Conservation (phyloP, 208 protist genomes). For the Angomonas ambiguus region DNA sequence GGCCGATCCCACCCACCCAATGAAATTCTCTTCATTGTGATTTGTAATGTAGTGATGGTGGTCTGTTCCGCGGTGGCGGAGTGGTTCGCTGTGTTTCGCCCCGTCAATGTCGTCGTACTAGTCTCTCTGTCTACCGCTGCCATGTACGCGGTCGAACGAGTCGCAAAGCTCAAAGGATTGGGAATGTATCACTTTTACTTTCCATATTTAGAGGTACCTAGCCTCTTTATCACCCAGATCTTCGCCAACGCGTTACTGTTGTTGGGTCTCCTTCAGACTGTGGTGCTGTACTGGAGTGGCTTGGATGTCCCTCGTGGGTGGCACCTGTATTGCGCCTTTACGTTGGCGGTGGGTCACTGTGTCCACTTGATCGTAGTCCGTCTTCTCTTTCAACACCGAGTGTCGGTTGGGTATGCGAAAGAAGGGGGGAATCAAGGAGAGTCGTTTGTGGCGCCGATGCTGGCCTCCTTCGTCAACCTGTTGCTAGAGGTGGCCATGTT, state of each 20-base stretch:
- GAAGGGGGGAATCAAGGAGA: neutral
- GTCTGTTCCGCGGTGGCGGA: slow-evolving; percentile 35
- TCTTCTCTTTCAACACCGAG: slow-evolving; percentile 17
- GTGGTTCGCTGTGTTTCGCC: slow-evolving; percentile 26
- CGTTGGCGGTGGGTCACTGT: slow-evolving; percentile 38
- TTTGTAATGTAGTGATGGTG: slow-evolving; percentile 31
- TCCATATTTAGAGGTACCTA: slow-evolving; percentile 21
- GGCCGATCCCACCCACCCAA: neutral
- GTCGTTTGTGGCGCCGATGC: neutral
- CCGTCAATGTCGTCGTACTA: slow-evolving; percentile 25
- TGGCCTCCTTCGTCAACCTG: neutral
- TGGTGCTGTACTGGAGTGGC: slow-evolving; percentile 21
- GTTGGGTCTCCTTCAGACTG: slow-evolving; percentile 17
- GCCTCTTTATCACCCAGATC: slow-evolving; percentile 38
- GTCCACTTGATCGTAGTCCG: slow-evolving; percentile 43
- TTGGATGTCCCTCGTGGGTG: slow-evolving; percentile 29
- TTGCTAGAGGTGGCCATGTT: slow-evolving; percentile 7
- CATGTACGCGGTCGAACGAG: slow-evolving; percentile 18
- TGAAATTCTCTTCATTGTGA: slow-evolving; percentile 29
- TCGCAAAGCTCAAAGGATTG: slow-evolving; percentile 17
- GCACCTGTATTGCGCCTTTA: slow-evolving; percentile 47
- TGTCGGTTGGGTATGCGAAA: neutral
- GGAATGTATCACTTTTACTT: slow-evolving; percentile 42
- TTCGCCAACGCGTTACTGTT: slow-evolving; percentile 33
- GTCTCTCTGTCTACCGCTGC: slow-evolving; percentile 20